Base-by-base conservation (phyloP, 257 asterid species). In the Nicotiana undulata region DNA sequence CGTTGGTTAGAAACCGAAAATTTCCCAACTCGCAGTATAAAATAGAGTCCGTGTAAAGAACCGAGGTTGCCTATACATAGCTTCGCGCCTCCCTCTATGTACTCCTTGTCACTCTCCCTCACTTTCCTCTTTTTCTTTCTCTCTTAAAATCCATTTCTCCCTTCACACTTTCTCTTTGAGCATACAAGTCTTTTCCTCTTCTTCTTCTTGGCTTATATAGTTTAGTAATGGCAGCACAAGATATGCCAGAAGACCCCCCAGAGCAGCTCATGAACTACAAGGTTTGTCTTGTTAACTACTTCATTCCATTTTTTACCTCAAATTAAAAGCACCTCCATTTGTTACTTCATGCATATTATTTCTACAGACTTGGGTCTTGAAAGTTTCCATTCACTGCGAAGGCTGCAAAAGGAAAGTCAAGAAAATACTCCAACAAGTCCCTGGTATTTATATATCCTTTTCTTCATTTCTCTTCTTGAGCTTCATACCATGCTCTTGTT, bases 301-400 rank as follows among this genome's bases (percentile, higher is more conserved):
- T 26, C 18, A 17, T 51, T 32, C 51, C 9, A 53, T 22, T 83
- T 3, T 22, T 82, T 28, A 26, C 53, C 26, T 13, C 2, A 0
- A 32, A 11, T 2, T 40, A n/a, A 6, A 37, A 37, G 46, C 5
- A 3, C 0, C 2, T 44, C 4, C 15, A 18, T 60, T 20, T 34
- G 34, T 18, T 46, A 3, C 18, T 65, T 31, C 15, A 67, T 67
- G 53, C 24, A 16, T 77, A 20, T 75, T 37, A 49, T 76, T 37
- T 77, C 20, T 22, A 34, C 89, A 92, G 95, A 88, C 79, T 9
- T 90, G 90, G 86, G 75, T 84, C n/a, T 85, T 92, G 80, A 91
- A 79, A 84, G 93, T 91, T 80, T 92, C 95, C 1, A 90, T 92
- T 84, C 95, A 92, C 83, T 92, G 97, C 72, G 90, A 88, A 85